phyloP scores from a whole-genome alignment of 2,329 filamentous ascomycete genomes.

The Coniochaeta sp. region DNA sequence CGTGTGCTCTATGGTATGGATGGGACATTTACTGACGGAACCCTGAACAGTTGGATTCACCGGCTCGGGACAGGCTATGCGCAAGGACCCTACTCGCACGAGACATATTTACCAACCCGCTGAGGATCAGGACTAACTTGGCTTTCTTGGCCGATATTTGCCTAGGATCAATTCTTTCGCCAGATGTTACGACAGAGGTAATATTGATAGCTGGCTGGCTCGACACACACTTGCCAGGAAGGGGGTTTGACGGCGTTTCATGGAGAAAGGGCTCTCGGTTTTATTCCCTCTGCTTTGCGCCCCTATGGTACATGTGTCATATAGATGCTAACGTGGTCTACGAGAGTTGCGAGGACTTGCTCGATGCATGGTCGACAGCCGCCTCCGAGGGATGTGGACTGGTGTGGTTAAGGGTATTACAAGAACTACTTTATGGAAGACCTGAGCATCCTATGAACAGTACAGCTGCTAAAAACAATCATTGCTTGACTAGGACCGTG shows the following conservation, averaged over 20 bases:
- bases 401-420: no score
- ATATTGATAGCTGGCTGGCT: no score
- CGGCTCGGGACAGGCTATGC: conserved; percentile 91
- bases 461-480: background rate
- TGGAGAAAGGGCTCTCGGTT: background rate
- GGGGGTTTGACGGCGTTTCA: background rate
- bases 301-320: background rate
- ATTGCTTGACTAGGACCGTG: background rate
- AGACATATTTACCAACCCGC: conserved; percentile 79
- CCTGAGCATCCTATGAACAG: background rate
- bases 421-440: background rate
- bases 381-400: no score
- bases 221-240: background rate
- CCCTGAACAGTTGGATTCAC: conserved; percentile 74
- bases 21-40: conserved; percentile 19
- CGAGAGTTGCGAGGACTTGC: background rate
- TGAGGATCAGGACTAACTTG: conserved; percentile 61
- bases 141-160: conserved; percentile 2
- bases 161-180: background rate
- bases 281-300: background rate
- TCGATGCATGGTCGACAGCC: no score
- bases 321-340: conserved; percentile 1
- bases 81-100: conserved; percentile 76
- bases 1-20: background rate
- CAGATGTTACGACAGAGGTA: background rate